Conservation (phyloP, 2,329 filamentous ascomycete species). For the Aureobasidium sp. region DNA sequence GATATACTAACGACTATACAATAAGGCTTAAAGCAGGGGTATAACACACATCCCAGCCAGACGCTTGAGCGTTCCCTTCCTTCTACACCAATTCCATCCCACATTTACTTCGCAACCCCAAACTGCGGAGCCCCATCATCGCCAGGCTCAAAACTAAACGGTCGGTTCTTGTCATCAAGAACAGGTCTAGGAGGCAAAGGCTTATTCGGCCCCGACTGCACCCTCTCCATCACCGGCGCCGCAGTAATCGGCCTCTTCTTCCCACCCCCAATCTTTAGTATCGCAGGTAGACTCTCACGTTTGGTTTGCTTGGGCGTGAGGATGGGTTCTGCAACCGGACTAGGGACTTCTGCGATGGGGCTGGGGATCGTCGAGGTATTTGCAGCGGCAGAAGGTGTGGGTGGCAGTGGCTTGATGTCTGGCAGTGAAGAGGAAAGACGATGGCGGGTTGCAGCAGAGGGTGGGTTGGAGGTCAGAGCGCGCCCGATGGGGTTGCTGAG, state of each 20-base stretch:
- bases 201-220: not conserved
- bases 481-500: not conserved
- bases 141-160: conserved; percentile 2
- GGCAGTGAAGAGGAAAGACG: not conserved
- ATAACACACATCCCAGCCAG: not conserved
- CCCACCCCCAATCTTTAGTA: not conserved
- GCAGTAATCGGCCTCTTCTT: not conserved
- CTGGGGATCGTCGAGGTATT: not conserved
- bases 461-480: not conserved
- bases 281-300: not conserved
- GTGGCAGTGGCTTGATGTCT: not conserved
- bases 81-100: not conserved
- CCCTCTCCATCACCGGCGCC: not conserved
- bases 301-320: not conserved
- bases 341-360: not conserved
- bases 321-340: not conserved
- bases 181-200: conserved; percentile 6
- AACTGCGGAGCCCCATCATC: not conserved
- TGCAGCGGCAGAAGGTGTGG: not conserved
- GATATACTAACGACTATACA: not conserved
- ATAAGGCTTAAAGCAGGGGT: not conserved
- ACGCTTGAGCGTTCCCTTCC: not conserved
- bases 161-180: not conserved
- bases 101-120: not conserved
- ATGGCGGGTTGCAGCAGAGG: not conserved